Conservation (phyloP, 164 flowering plant species). For the Taxillus chinensis region DNA sequence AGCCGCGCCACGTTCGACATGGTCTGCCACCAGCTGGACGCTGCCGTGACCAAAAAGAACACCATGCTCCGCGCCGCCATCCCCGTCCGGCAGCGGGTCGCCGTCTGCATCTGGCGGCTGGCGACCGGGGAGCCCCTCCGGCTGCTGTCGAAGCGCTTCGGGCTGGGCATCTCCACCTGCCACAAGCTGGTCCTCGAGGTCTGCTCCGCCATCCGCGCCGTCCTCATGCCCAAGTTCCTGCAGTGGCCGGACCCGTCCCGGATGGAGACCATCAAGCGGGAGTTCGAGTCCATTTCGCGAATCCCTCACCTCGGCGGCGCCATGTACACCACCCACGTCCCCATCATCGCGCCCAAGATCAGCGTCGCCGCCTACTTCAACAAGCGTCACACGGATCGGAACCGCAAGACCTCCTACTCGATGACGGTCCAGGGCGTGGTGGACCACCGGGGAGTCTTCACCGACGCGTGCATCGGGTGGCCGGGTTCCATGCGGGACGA, state of each 20-base stretch:
- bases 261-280: constrained; percentile 16
- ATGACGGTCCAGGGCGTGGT: constrained; percentile 77
- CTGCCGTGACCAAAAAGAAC: constrained; percentile 61
- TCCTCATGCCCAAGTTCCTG: constrained; percentile 60
- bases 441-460: constrained; percentile 51
- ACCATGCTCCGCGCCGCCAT: constrained; percentile 81
- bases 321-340: constrained; percentile 74
- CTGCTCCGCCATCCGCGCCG: constrained; percentile 51
- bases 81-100: constrained; percentile 75
- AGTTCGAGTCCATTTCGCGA: constrained; percentile 43
- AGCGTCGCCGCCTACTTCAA: constrained; percentile 64
- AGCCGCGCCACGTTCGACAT: constrained; percentile 63
- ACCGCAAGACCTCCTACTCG: constrained; percentile 81
- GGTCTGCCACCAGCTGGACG: constrained; percentile 66
- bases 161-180: constrained; percentile 80
- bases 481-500: constrained; percentile 80
- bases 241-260: constrained; percentile 55
- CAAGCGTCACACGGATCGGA: constrained; percentile 68
- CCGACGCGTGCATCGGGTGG: constrained; percentile 76
- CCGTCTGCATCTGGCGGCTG: constrained; percentile 76
- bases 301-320: constrained; percentile 62
- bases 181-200: constrained; percentile 85
- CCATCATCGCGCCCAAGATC: constrained; percentile 68
- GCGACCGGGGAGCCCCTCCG: constrained; percentile 87
- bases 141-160: constrained; percentile 65